Evolutionary conservation across 495 filamentous ascomycete species (phyloP).

Genomic region (Sphaerosporella brunnea): DNA sequence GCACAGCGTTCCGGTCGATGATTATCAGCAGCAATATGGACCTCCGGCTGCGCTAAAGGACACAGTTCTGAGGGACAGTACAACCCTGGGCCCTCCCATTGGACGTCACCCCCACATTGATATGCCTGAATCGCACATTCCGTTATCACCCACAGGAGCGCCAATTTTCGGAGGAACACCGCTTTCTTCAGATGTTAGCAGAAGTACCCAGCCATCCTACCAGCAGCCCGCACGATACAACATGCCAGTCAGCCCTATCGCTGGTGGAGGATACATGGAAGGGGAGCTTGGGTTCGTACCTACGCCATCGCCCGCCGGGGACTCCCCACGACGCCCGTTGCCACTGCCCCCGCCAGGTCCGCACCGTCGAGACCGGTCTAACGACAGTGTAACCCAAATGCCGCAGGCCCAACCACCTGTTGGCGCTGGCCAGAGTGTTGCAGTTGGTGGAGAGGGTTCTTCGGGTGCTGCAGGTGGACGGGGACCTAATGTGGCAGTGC

Average conservation of each 20-base stretch:
- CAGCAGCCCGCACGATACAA: slow-evolving; percentile 13
- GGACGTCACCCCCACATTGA: slow-evolving; percentile 10
- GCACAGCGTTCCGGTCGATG: not conserved
- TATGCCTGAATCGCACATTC: slow-evolving; percentile 14
- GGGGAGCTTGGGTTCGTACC: slow-evolving; percentile 23
- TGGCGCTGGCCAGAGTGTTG: slow-evolving; percentile 10
- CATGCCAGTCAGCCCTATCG: slow-evolving; percentile 20
- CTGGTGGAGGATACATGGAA: slow-evolving; percentile 22
- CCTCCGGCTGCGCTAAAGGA: slow-evolving; percentile 5
- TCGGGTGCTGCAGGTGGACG: not conserved
- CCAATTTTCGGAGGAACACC: slow-evolving; percentile 1
- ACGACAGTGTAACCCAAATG: slow-evolving; percentile 14
- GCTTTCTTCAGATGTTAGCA: not conserved
- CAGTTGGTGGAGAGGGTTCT: not conserved
- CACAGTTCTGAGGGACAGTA: slow-evolving; percentile 17
- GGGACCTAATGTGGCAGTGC: slow-evolving; percentile 21
- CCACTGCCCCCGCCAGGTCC: slow-evolving; percentile 22
- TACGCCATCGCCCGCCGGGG: slow-evolving; percentile 14
- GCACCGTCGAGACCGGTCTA: slow-evolving; percentile 22
- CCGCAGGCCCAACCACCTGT: slow-evolving; percentile 18
- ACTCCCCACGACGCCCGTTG: slow-evolving; percentile 18
- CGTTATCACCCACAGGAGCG: slow-evolving; percentile 8
- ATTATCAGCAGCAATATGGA: not conserved
- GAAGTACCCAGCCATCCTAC: not conserved
- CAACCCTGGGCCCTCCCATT: slow-evolving; percentile 13